These are phyloP conservation scores for Triangularia verruculosa DNA, from an alignment of 2,329 filamentous ascomycete genomes.

Conservation along the genomic window DNA sequence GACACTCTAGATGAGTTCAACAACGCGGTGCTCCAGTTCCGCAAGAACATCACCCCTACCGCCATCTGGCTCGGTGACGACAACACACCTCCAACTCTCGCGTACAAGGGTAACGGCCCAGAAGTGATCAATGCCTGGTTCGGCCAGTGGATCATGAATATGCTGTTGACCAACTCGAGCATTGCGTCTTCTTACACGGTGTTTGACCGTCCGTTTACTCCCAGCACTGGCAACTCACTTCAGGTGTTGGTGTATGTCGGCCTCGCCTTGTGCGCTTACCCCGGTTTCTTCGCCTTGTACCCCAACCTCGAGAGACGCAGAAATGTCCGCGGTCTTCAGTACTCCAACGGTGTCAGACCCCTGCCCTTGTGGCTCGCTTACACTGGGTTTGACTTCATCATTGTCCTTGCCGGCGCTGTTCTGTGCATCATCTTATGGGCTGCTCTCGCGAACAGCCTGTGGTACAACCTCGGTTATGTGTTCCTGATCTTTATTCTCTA, in stretches of 20 bases:
- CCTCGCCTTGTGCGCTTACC: constrained; percentile 72
- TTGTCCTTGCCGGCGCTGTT: constrained; percentile 65
- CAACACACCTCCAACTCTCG: constrained; percentile 60
- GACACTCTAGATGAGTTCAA: constrained; percentile 68
- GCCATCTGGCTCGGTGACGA: constrained; percentile 72
- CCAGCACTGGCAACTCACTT: constrained; percentile 67
- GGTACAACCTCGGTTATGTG: constrained; percentile 77
- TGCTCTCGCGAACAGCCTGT: constrained; percentile 56
- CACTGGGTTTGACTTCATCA: constrained; percentile 71
- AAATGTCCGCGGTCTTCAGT: constrained; percentile 80
- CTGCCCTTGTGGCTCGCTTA: constrained; percentile 85
- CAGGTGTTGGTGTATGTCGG: constrained; percentile 81
- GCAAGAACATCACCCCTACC: constrained; percentile 69
- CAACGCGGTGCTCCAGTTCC: constrained; percentile 58
- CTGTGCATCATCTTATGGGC: constrained; percentile 68
- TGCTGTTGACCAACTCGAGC: constrained; percentile 62
- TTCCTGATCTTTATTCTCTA: constrained; percentile 80
- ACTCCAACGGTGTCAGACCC: constrained; percentile 84
- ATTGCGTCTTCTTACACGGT: constrained; percentile 70
- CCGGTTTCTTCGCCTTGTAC: constrained; percentile 85
- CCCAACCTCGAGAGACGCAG: constrained; percentile 78
- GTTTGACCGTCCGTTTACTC: constrained; percentile 72
- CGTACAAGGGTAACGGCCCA: constrained; percentile 65
- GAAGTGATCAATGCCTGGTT: constrained; percentile 56
- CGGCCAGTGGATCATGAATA: constrained; percentile 63